Conservation (phyloP, 1,284 basidiomycete genomes). For the Trametes versicolor region DNA sequence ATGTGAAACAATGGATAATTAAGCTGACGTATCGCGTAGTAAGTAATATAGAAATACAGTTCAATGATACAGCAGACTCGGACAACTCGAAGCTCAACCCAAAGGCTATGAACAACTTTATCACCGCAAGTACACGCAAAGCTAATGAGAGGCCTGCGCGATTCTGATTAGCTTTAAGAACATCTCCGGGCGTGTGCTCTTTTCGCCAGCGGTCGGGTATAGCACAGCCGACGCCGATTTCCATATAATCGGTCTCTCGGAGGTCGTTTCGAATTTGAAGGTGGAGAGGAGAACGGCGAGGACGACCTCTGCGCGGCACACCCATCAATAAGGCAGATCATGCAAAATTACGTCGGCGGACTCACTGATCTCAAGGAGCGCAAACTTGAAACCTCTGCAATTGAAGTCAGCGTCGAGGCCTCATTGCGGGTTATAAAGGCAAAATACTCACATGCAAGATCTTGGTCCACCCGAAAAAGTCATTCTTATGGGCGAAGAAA, state of each 20-base stretch:
- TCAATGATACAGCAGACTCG: too few relatives aligned
- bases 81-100: too few relatives aligned
- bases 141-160: not conserved
- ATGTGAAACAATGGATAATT: too few relatives aligned
- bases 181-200: slow-evolving; percentile 24
- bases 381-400: not conserved
- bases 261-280: slow-evolving; percentile 27
- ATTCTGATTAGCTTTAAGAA: slow-evolving; percentile 20
- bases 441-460: slow-evolving; percentile 42
- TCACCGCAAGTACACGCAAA: too few relatives aligned
- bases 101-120: too few relatives aligned
- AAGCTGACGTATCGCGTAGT: too few relatives aligned
- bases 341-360: not conserved
- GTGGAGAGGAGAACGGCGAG: slow-evolving; percentile 23
- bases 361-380: not conserved
- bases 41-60: too few relatives aligned
- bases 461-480: slow-evolving; percentile 44
- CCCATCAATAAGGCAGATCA: too few relatives aligned
- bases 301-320: slow-evolving; percentile 23
- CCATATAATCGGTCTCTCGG: slow-evolving; percentile 23
- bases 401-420: not conserved
- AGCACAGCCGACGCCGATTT: slow-evolving; percentile 22
- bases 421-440: too few relatives aligned
- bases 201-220: slow-evolving; percentile 26
- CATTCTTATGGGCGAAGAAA: slow-evolving; percentile 2